Conservation (phyloP, 139 green algal genomes). For the Nannochloris sp. region DNA sequence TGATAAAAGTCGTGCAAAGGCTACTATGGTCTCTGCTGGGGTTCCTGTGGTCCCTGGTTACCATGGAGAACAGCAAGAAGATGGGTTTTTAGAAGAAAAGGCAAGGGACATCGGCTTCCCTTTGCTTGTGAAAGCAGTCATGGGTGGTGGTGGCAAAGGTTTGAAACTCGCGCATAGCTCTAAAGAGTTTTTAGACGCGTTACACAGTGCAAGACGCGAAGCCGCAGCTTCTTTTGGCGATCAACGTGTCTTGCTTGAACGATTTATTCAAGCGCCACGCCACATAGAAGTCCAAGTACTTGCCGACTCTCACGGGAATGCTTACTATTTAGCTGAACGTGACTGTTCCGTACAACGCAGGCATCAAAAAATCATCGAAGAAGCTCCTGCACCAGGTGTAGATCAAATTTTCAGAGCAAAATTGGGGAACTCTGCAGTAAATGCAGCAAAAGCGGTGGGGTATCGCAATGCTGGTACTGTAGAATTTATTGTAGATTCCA, state of each 20-base stretch:
- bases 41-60: constrained; percentile 85
- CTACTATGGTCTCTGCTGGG: constrained; percentile 58
- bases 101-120: constrained; percentile 61
- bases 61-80: constrained; percentile 62
- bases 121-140: constrained; percentile 77
- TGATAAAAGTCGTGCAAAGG: constrained; percentile 71
- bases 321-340: constrained; percentile 71
- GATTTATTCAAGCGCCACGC: constrained; percentile 56
- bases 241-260: constrained; percentile 76
- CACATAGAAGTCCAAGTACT: constrained; percentile 86
- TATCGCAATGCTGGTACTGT: constrained; percentile 86
- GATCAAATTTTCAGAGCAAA: constrained; percentile 32
- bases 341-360: constrained; percentile 80
- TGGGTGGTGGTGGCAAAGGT: constrained; percentile 83
- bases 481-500: constrained; percentile 89
- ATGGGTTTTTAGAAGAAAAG: constrained; percentile 35
- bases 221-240: constrained; percentile 63
- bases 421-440: constrained; percentile 71
- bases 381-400: constrained; percentile 66
- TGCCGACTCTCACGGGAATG: constrained; percentile 58
- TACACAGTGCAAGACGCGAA: constrained; percentile 61
- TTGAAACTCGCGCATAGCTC: constrained; percentile 71
- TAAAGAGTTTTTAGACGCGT: constrained; percentile 23
- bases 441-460: constrained; percentile 75
- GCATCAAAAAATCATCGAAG: constrained; percentile 82